Conservation (phyloP, 2,329 filamentous ascomycete genomes). For the Talaromyces albobiverticillius region DNA sequence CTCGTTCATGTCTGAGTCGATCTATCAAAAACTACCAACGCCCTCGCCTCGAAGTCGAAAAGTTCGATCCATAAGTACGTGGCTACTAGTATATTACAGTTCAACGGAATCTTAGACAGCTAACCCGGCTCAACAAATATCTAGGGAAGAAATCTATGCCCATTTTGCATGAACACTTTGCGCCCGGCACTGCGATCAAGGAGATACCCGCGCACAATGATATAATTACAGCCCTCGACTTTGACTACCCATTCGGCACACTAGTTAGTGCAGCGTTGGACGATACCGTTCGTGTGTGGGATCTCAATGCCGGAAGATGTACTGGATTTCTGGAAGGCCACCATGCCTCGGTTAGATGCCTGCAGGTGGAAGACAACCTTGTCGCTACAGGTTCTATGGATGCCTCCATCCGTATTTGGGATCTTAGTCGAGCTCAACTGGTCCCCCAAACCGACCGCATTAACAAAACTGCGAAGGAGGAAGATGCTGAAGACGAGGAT, state of each 20-base stretch:
- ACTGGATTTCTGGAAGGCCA: constrained; percentile 91
- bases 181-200: constrained; percentile 81
- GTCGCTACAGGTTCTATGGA: constrained; percentile 93
- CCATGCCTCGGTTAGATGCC: constrained; percentile 83
- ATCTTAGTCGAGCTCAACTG: constrained; percentile 79
- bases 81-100: neutral
- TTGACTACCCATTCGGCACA: constrained; percentile 94
- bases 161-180: constrained; percentile 91
- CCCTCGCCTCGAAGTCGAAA: constrained; percentile 58
- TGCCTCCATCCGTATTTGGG: constrained; percentile 91
- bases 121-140: constrained; percentile 15
- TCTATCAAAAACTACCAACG: constrained; percentile 88
- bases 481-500: constrained; percentile 48
- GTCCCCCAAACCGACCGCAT: constrained; percentile 64
- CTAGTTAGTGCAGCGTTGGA: constrained; percentile 90
- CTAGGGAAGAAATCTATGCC: constrained; percentile 73
- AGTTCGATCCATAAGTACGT: constrained; percentile 42
- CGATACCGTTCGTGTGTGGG: constrained; percentile 94
- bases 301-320: constrained; percentile 87
- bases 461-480: constrained; percentile 45
- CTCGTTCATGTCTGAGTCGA: constrained; percentile 94
- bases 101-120: neutral
- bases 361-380: constrained; percentile 95
- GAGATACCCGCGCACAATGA: constrained; percentile 88
- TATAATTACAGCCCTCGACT: constrained; percentile 84